Conservation (phyloP, 345 rosid genomes). For the Linum usitatissimum region DNA sequence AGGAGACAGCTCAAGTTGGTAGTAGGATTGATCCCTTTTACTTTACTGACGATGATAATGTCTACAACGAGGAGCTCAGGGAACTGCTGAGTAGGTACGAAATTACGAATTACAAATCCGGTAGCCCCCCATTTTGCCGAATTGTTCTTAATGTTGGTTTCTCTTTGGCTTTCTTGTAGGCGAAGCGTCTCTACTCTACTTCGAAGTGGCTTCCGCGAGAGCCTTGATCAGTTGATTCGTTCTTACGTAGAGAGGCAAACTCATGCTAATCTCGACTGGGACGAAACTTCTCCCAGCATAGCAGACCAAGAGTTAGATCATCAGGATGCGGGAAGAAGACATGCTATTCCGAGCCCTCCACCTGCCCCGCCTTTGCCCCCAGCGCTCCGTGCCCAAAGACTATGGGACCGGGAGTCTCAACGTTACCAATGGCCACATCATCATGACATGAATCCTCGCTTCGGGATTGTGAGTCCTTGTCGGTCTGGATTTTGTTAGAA, state of each 20-base stretch:
- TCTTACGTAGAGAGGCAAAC: constrained; percentile 86
- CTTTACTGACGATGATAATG: constrained; percentile 56
- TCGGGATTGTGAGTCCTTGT: constrained; percentile 51
- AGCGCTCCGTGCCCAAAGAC: constrained; percentile 34
- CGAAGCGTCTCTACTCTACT: constrained; percentile 93
- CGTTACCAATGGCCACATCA: constrained; percentile 49
- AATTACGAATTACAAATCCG: constrained; percentile 1
- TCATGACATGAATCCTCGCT: constrained; percentile 51
- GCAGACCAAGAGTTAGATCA: constrained; percentile 47
- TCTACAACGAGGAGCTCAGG: constrained; percentile 55
- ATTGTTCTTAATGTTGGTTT: constrained; percentile 8
- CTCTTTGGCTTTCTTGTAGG: constrained; percentile 27
- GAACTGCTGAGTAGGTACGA: constrained; percentile 71
- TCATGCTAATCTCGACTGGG: constrained; percentile 53
- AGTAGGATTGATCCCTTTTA: constrained; percentile 37
- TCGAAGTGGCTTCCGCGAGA: constrained; percentile 76
- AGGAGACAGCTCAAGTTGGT: constrained; percentile 29
- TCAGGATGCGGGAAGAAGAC: constrained; percentile 29
- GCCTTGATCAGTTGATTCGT: constrained; percentile 73
- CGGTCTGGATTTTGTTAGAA: background rate
- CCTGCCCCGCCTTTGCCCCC: constrained; percentile 39
- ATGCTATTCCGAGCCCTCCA: constrained; percentile 34
- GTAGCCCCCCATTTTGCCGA: constrained; percentile 4
- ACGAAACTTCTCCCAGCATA: constrained; percentile 33
- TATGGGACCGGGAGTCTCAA: constrained; percentile 57